Percentiles rank a stretch among this genome's conserved stretches.
Conservation (phyloP, 768 basidiomycete genomes). For the Amanita pallidorosea region DNA sequence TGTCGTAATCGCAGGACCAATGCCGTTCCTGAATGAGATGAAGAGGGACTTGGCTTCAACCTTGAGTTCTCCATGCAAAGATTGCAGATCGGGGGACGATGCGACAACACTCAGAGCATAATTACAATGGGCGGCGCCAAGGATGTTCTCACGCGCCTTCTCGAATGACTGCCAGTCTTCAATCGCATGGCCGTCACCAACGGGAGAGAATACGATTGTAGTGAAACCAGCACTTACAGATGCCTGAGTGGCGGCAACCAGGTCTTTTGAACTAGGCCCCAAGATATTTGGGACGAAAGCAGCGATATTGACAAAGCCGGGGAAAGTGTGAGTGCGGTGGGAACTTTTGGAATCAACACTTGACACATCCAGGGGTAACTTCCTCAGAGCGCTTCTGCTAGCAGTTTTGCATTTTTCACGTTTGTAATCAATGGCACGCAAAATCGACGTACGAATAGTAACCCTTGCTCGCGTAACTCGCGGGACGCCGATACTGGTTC, state of each 20-base stretch:
- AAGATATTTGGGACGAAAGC: conserved; percentile 75
- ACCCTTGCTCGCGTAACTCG: conserved; percentile 94
- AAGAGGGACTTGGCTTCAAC: conserved; percentile 80
- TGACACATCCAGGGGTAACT: conserved; percentile 84
- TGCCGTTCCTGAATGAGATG: conserved; percentile 54
- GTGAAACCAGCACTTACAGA: conserved; percentile 89
- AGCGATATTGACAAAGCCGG: conserved; percentile 82
- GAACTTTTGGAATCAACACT: conserved; percentile 91
- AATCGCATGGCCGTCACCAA: conserved; percentile 51
- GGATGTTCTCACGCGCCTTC: conserved; percentile 52
- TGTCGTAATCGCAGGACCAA: conserved; percentile 50
- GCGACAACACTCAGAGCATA: conserved; percentile 78
- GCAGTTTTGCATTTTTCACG: conserved; percentile 95
- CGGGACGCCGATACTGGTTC: conserved; percentile 94
- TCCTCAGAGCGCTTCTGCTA: conserved; percentile 88
- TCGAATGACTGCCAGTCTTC: conserved; percentile 61
- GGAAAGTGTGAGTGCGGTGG: conserved; percentile 82
- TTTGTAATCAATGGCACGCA: conserved; percentile 97
- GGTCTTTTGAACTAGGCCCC: conserved; percentile 41
- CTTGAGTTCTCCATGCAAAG: conserved; percentile 62
- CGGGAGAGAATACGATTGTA: conserved; percentile 67
- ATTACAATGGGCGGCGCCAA: conserved; percentile 70
- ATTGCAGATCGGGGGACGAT: conserved; percentile 50
- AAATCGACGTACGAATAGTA: conserved; percentile 97
- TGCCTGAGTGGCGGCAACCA: conserved; percentile 63